Base-by-base conservation (phyloP, 768 basidiomycete species). In the Suillus occidentalis region DNA sequence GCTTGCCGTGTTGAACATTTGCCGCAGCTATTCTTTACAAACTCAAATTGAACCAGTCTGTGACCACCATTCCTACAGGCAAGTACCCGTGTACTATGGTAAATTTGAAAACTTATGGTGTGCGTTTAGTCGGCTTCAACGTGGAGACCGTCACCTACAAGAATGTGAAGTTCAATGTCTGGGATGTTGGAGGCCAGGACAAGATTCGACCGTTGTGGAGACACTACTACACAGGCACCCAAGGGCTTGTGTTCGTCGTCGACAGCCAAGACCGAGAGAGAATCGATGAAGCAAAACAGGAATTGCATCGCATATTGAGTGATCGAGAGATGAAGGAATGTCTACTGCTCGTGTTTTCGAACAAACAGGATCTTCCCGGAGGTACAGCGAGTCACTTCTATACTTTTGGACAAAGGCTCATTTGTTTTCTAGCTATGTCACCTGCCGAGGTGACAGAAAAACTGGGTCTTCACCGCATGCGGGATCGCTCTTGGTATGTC, bases 161-260 rank as follows among this genome's bases (percentile, higher is more conserved):
- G 85, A 98, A 99, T 67, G 95, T 94, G 73, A 93, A 93, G 76
- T 95, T 94, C 82, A 94, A 94, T 69, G 90, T 93, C 8, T 92
- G 95, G 94, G 95, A 97, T 75, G 97, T 99, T 47, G 97, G 97
- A 72, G 97, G 97, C n/a, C 97, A 99, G 80, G 97, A 99, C 83
- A 99, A 99, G 85, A 99, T 99, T 74, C 86, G 97, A 60, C 97
- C 97, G 31, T 83, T 99, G 49, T 99, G 97, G 97, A 86, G 97
- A 80, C 97, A 99, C 79, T 99, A 99, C 79, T 99, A 98, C 82
- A 98, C 97, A 14, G 97, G 97, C 66, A 99, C 97, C 1, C 97
- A 99, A 80, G 97, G 96, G 64, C 88, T 99, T 68, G 96, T 99
- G 63, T 99, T 97, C 75, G 97, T 99, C 64, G 95, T 99, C 64